Base-by-base conservation (phyloP, 1,284 basidiomycete species). In the Ceratobasidium sp. region DNA sequence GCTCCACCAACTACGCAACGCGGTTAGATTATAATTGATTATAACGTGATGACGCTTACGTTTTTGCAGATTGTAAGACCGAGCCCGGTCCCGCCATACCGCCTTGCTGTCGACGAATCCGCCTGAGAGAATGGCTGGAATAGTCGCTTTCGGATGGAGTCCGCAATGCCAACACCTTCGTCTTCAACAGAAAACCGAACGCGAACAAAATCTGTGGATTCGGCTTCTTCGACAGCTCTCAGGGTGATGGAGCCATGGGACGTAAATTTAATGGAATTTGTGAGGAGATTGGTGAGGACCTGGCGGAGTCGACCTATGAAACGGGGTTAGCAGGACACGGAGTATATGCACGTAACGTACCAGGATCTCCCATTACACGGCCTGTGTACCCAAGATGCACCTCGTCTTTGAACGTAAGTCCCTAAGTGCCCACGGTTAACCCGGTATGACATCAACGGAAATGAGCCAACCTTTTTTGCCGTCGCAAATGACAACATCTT, bases 251-350 rank as follows among this genome's bases (percentile, higher is more conserved):
- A 77, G 15, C 76, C 76, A 6, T 50, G 28, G 15, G 76, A 69
- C 17, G 76, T 77, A 42, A 77, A 77, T 38, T 77, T 77, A 56
- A 78, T 65, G 15, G 77, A 69, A 23, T 71, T 78, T 10, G 77
- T 64, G 46, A 78, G 68, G 3, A 78, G 62, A 44, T 78, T 78
- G 3, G 77, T 71, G 26, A 78, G 66, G 40, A 78, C 62, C 46
- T 78, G 77, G n/a, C 77, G 65, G 3, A 78, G 50, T 40, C 77
- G 52, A 17, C 59, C 67, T 69, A 33, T 20, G 42, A 33, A 52
- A 33, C 7, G 13, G 3, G 12, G 12, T 48, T n/a, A 50, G 73
- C 13, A 7, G 26, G 61, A 28, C 33, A 23, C 42, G 4, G 28
- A 17, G n/a, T 75, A 33, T 40, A 65, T 33, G 44, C 59, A 3